Base-by-base conservation (phyloP, 805 yeast species). In the Metschnikowia cubensis region DNA sequence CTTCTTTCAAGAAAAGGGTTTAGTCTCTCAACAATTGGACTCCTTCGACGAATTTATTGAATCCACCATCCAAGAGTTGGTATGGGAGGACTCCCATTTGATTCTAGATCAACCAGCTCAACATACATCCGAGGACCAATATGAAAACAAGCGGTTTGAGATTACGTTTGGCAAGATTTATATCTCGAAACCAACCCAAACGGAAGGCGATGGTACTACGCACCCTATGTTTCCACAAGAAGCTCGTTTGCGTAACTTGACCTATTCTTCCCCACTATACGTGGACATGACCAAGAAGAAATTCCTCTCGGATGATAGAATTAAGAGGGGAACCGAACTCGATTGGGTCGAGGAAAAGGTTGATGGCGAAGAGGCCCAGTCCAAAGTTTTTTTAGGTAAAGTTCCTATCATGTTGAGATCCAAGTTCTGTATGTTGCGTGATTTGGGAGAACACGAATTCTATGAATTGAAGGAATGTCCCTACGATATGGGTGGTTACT, bases 121-220 rank as follows among this genome's bases (percentile, higher is more conserved):
- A 71, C 98, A 94, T 66, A 85, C 95, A 3, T 83, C 91, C 35
- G 96, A 91, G 60, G 80, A 82, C 50, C 99, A 94, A 67, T 87
- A 89, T 66, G 82, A 89, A 60, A 90, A 88, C 70, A 85, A 90
- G 72, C 82, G 97, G 58, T 95, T 90, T 63, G 97, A 92, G 70
- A 94, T 94, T 66, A 84, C 91, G n/a, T 94, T 94, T 71, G 99
- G 99, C 57, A 95, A 92, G 68, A 94, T 95, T 62, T 94, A 87
- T 70, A 83, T 94, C 59, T 90, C 98, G 22, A 87, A 91, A 63
- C 99, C 99, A 42, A 89, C 96, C 44, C 96, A 94, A 81, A 95
- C 98, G 18, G 99, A 94, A 74, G 96, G 98, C 15, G 99, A 94
- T 73, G 99, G 99, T 75, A 90, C 96, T n/a, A 92, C 98, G n/a